Evolutionary conservation across 352 stramenopile species (phyloP).

Genomic region (Phytophthora gonapodyides): DNA sequence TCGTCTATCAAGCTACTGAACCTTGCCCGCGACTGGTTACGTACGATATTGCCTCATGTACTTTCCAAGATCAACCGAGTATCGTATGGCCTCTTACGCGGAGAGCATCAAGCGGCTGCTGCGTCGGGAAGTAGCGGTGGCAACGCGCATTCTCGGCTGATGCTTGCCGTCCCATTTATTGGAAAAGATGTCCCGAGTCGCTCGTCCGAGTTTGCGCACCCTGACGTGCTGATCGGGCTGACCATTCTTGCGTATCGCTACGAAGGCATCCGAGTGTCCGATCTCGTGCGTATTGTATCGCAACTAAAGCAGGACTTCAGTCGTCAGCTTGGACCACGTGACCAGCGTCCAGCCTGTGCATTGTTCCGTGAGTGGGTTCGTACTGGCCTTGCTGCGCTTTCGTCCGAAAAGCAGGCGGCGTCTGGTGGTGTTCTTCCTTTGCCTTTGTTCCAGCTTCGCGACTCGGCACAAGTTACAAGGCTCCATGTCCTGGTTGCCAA

Average conservation of each 20-base stretch:
- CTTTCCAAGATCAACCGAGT: conserved; percentile 99
- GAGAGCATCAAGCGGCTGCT: conserved; percentile 58
- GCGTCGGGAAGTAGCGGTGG: conserved; percentile 59
- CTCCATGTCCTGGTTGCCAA: conserved; percentile 95
- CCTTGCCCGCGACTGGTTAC: conserved; percentile 96
- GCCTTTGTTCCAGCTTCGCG: conserved; percentile 96
- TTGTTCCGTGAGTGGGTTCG: conserved; percentile 84
- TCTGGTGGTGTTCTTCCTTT: conserved; percentile 88
- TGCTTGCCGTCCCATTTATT: conserved; percentile 99
- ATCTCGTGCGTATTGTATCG: conserved; percentile 87
- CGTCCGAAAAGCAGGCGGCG: conserved; percentile 32
- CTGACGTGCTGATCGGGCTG: conserved; percentile 95
- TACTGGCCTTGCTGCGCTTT: conserved; percentile 44
- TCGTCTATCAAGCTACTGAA: conserved; percentile 98
- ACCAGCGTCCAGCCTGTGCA: conserved; percentile 75
- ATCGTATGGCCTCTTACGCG: conserved; percentile 96
- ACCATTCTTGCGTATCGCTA: conserved; percentile 93
- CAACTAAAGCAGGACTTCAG: conserved; percentile 90
- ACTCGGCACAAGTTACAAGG: conserved; percentile 95
- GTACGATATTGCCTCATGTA: conserved; percentile 97
- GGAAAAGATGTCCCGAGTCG: conserved; percentile 99
- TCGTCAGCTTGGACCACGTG: conserved; percentile 78
- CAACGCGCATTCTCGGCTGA: conserved; percentile 95
- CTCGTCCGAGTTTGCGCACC: conserved; percentile 99
- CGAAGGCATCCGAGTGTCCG: conserved; percentile 84